Base-by-base conservation (phyloP, 2,329 filamentous ascomycete species). In the Beauveria brongniartii region DNA sequence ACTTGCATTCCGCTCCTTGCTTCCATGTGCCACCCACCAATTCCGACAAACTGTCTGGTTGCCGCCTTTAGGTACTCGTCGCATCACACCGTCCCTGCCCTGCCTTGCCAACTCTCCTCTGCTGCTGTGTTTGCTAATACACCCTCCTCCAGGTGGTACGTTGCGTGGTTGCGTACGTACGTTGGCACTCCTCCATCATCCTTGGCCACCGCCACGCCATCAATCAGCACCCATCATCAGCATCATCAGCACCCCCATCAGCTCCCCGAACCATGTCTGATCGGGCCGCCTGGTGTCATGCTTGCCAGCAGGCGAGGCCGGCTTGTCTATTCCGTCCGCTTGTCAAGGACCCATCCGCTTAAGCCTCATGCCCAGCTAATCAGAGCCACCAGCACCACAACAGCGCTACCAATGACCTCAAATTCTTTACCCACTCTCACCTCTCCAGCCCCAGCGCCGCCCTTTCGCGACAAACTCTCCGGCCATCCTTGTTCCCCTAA, bases 401-500 rank as follows among this genome's bases (percentile, higher is more conserved):
- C 18, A 22, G n/a, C 55, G 47, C 47, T 59, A 34, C 30, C 30
- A 34, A 10, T 34, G 52, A 47, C 12, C 3, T 37, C 26, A 46
- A 34, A 16, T 28, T 20, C 28, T 6, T 20, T 10, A 26, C 3
- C 20, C 52, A 43, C 24, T n/a, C 14, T 48, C 46, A 14, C 28
- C 12, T 37, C 14, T 26, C n/a, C 48, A 59, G 48, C 47, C 47
- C n/a, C 24, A 12, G 18, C 30, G 30, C 30, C 30, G 9, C 26
- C 28, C 28, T 37, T 37, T 44, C 56, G 56, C 48, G 7, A 44
- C 26, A 59, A 59, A 59, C 37, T 46, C 56, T 53, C 56, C 56
- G 56, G 56, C 14, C 40, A 20, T 18, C n/a, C 18, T 48, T 41
- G n/a, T 5, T 46, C n/a, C 46, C 22, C 26, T 50, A 24, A 37